Base-by-base conservation (phyloP, 768 basidiomycete genomes). In the Daedalea quercina region DNA sequence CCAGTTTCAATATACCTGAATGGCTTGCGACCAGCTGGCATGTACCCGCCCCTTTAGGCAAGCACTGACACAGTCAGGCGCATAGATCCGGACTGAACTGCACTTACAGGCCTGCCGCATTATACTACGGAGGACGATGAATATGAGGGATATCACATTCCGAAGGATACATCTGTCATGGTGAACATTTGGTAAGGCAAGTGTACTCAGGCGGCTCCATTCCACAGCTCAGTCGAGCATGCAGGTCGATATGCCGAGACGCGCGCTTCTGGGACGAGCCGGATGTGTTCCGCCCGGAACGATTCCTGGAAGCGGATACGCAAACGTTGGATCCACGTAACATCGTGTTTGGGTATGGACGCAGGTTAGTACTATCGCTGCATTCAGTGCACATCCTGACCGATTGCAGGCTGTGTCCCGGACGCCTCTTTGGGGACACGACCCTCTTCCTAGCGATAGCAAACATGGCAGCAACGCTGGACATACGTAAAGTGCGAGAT, bases 331-430 rank as follows among this genome's bases (percentile, higher is more conserved):
- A 80, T 62, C 78, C 79, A 33, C 66, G 71, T 33, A 71, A 73
- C 31, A 60, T 78, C 33, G 69, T 79, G n/a, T 82, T 81, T 58
- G 80, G 80, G 9, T 81, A 81, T 63, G 81, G 80, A 25, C 70
- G 80, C 50, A 67, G 61, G 59, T 61, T 12, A 19, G 17, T 40
- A 3, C 37, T 40, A 40, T 31, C 4, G 28, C 4, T 6, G 11
- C 11, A 31, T 31, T 31, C 11, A 40, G n/a, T 40, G 3, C 6
- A 15, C 37, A 15, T 40, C 37, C 13, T 3, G 4, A 40, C 19
- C 37, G 28, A 31, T 31, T 54, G 22, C 43, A 78, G 77, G 53
- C 69, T 75, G 51, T 84, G 82, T 57, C 79, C 81, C 6, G 80
- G 82, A 9, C 69, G 75, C 34, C 68, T 77, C 57, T 73, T 82